A percentile compares a stretch with the other conserved stretches of the same genome.
These are phyloP conservation scores for Lachancea cidri DNA, from an alignment of 805 yeast genomes.

Conservation along the genomic window DNA sequence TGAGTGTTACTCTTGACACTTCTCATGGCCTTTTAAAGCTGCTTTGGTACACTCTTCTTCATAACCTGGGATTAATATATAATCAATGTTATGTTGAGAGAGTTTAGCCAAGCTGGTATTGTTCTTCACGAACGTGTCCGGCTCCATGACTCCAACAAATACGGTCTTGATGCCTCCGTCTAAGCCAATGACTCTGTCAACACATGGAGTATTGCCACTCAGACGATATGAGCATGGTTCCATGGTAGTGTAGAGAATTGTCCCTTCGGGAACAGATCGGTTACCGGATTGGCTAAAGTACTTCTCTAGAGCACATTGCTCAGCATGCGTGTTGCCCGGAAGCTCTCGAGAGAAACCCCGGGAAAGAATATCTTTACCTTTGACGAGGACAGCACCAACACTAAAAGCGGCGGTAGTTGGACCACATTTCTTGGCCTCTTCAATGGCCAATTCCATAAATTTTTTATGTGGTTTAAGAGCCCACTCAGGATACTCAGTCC, in stretches of 20 bases:
- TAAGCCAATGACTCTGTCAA: constrained; percentile 62
- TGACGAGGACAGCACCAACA: constrained; percentile 86
- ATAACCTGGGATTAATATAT: constrained; percentile 77
- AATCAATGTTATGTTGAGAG: constrained; percentile 54
- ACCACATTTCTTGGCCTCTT: constrained; percentile 74
- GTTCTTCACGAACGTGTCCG: constrained; percentile 77
- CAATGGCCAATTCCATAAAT: constrained; percentile 72
- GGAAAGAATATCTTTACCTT: constrained; percentile 57
- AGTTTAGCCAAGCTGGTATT: constrained; percentile 61
- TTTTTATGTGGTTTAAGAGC: constrained; percentile 53
- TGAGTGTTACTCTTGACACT: constrained; percentile 7
- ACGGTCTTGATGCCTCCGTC: constrained; percentile 54
- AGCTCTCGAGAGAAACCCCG: constrained; percentile 88
- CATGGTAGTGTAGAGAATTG: constrained; percentile 90
- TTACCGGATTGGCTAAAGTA: constrained; percentile 39
- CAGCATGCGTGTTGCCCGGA: constrained; percentile 96
- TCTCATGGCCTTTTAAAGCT: constrained; percentile 69
- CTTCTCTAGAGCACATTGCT: constrained; percentile 87
- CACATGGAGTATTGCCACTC: constrained; percentile 88
- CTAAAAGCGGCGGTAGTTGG: constrained; percentile 82
- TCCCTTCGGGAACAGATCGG: constrained; percentile 58
- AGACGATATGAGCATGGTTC: constrained; percentile 90
- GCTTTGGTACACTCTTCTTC: constrained; percentile 63
- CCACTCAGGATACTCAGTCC: constrained; percentile 79
- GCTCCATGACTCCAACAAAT: constrained; percentile 90